Evolutionary conservation across 441 rosid genomes (phyloP).

Genomic region (Rhodomyrtus psidioides): DNA sequence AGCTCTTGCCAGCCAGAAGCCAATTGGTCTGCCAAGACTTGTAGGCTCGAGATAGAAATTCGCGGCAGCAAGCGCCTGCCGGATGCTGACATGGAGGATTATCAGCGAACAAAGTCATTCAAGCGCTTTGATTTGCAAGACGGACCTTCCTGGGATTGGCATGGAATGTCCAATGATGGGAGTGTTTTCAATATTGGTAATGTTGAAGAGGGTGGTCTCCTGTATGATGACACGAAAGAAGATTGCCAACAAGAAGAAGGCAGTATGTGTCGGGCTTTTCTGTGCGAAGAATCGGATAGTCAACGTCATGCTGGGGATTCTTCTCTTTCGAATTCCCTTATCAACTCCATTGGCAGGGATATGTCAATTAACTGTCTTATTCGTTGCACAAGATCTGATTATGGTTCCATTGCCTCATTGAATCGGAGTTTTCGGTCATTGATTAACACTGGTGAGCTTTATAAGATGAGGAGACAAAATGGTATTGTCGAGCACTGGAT

Average conservation of each 20-base stretch:
- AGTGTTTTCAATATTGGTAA: not conserved
- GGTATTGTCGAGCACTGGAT: constrained; percentile 51
- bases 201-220: not conserved
- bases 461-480: constrained; percentile 24
- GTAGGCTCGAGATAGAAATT: constrained; percentile 11
- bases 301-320: constrained; percentile 35
- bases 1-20: constrained; percentile 58
- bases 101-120: constrained; percentile 23
- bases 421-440: constrained; percentile 31
- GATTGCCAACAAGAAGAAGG: not conserved
- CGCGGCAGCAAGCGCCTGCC: constrained; percentile 36
- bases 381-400: constrained; percentile 22
- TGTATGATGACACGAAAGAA: not conserved
- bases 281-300: constrained; percentile 8
- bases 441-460: constrained; percentile 31
- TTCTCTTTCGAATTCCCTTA: constrained; percentile 35
- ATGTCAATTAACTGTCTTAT: not conserved
- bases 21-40: constrained; percentile 55
- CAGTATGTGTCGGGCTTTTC: not conserved
- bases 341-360: not conserved
- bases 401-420: constrained; percentile 30
- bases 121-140: constrained; percentile 16
- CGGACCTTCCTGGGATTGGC: not conserved
- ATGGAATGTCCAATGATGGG: not conserved
- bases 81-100: constrained; percentile 17